Evolutionary conservation across 495 filamentous ascomycete species (phyloP), one percentile per base, ranked within the genome.

Genomic region (Lasiosphaeris hirsuta): DNA sequence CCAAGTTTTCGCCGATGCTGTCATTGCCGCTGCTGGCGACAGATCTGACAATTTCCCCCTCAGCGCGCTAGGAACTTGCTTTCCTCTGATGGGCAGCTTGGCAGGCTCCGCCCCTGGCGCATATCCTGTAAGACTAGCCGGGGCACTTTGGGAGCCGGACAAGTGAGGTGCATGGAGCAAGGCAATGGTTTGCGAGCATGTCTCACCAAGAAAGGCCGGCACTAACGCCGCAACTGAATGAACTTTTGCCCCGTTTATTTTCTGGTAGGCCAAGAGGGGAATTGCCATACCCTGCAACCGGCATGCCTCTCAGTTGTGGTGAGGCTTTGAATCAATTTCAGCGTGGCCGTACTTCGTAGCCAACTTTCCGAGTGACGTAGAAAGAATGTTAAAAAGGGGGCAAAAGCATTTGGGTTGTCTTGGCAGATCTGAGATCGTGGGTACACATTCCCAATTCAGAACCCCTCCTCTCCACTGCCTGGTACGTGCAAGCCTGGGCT

Each of bases 141-240:
- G 43, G 43, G 47, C 23, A 49, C 19, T 17, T n/a, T 17, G 23
- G 46, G 45, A 9, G 23, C 13, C 18, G 23, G 41, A 43, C 23
- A 35, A 36, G n/a, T 45, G 52, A 38, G 14, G 41, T 13, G 15
- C 14, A 56, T 56, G 54, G 44, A 49, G 45, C 40, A 49, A 56
- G 49, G 44, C 54, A 56, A 56, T 56, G 54, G 54, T 42, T 18
- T 14, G 23, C 15, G 8, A 42, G 54, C 44, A 56, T 56, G 54
- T 56, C 54, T 56, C 54, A 56, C 44, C 36, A 39, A 9, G 37
- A 51, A 56, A 35, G 51, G 39, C 54, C 54, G 54, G 54, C 36
- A 19, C 42, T 1, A 45, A 5, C 43, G 42, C 40, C 42, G 42
- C 23, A 30, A 30, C 23, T 5, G 23, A 30, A 30, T 2, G 23